These are phyloP conservation scores for Cercospora berteroae DNA, from an alignment of 2,329 filamentous ascomycete genomes.

Conservation along the genomic window DNA sequence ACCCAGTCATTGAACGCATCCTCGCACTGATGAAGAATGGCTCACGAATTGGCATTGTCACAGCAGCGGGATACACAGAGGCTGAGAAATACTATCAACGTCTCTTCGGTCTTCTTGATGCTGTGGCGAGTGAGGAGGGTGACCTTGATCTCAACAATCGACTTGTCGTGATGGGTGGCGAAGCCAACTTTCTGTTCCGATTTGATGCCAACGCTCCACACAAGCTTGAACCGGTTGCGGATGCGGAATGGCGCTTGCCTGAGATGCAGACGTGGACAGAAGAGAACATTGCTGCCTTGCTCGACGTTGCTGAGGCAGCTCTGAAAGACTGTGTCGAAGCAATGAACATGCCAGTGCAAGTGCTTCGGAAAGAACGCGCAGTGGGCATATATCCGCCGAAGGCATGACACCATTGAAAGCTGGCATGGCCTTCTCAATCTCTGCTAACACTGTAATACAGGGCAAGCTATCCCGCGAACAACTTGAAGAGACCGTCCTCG, in stretches of 20 bases:
- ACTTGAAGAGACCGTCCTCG: slow-evolving; percentile 91
- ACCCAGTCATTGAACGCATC: slow-evolving; percentile 70
- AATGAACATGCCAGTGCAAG: slow-evolving; percentile 72
- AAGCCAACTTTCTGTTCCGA: slow-evolving; percentile 91
- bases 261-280: slow-evolving; percentile 78
- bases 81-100: slow-evolving; percentile 82
- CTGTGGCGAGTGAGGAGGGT: slow-evolving; percentile 60
- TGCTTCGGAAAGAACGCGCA: slow-evolving; percentile 81
- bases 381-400: slow-evolving; percentile 56
- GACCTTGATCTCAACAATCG: slow-evolving; percentile 12
- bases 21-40: slow-evolving; percentile 70
- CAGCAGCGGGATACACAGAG: slow-evolving; percentile 90
- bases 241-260: slow-evolving; percentile 68
- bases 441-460: slow-evolving; percentile 4
- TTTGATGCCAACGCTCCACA: slow-evolving; percentile 65
- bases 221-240: slow-evolving; percentile 65
- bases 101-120: slow-evolving; percentile 81
- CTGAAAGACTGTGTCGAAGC: slow-evolving; percentile 77
- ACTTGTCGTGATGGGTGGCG: slow-evolving; percentile 89
- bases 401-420: slow-evolving; percentile 43
- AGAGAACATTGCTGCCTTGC: slow-evolving; percentile 70
- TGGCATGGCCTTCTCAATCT: not conserved
- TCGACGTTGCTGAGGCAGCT: slow-evolving; percentile 84
- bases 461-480: slow-evolving; percentile 70
- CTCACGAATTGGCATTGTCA: slow-evolving; percentile 90